Conservation (phyloP, 2,329 filamentous ascomycete genomes). For the Coniochaeta prunicola region DNA sequence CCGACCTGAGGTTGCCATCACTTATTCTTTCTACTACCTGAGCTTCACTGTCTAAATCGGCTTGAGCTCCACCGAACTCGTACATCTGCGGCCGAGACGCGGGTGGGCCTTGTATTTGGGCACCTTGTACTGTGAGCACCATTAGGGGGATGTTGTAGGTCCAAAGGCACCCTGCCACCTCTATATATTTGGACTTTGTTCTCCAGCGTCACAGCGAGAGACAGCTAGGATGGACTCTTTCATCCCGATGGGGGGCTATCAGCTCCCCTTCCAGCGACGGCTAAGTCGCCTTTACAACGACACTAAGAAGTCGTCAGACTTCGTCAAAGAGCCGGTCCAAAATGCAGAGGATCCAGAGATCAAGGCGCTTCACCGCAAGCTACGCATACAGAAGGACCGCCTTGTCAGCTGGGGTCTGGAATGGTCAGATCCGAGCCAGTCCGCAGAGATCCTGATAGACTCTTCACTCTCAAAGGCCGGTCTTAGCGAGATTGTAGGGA, state of each 20-base stretch:
- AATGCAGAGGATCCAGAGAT: constrained; percentile 62
- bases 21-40: neutral
- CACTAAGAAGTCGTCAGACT: constrained; percentile 71
- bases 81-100: neutral
- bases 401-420: constrained; percentile 74
- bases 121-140: neutral
- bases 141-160: neutral
- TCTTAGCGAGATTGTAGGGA: constrained; percentile 68
- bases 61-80: neutral
- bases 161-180: neutral
- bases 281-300: constrained; percentile 72
- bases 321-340: constrained; percentile 58
- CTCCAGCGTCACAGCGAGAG: neutral
- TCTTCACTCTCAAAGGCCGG: constrained; percentile 65
- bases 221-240: neutral
- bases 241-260: constrained; percentile 42
- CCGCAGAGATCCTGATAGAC: constrained; percentile 55
- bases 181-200: neutral
- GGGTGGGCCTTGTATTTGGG: neutral
- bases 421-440: constrained; percentile 66
- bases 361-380: constrained; percentile 64
- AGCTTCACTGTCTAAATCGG: neutral
- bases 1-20: neutral
- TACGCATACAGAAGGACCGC: constrained; percentile 73
- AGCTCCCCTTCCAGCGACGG: constrained; percentile 52